Conservation (phyloP, 345 rosid genomes). For the Hibiscus trionum region DNA sequence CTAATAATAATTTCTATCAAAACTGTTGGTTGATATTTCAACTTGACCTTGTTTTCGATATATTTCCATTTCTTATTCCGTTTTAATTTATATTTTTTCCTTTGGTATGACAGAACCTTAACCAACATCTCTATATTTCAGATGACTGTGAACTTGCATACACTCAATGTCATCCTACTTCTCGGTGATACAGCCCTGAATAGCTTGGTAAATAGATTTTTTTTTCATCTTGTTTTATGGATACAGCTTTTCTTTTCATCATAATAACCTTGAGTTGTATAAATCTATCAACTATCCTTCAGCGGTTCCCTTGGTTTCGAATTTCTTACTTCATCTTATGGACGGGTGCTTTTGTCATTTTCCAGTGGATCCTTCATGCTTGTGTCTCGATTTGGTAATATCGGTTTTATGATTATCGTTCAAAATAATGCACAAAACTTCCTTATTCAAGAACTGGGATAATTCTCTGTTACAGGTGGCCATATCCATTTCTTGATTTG, state of each 20-base stretch:
- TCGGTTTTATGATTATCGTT: background rate
- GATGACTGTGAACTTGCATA: slow-evolving; percentile 62
- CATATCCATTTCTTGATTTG: slow-evolving; percentile 61
- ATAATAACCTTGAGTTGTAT: slow-evolving; percentile 1
- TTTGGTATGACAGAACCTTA: slow-evolving; percentile 2
- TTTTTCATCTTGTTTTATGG: background rate
- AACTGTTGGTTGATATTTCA: background rate
- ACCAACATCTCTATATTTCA: slow-evolving; percentile 19
- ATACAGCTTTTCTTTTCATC: background rate
- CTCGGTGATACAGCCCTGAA: slow-evolving; percentile 52
- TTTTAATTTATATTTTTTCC: background rate
- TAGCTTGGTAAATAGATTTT: slow-evolving; percentile 36
- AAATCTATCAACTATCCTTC: slow-evolving; percentile 20
- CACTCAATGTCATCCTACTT: slow-evolving; percentile 48
- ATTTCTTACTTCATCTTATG: slow-evolving; percentile 54
- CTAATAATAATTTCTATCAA: background rate
- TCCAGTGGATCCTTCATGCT: slow-evolving; percentile 57
- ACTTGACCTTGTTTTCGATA: background rate
- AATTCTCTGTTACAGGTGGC: slow-evolving; percentile 46
- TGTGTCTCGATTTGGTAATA: slow-evolving; percentile 35
- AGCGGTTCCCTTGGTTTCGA: slow-evolving; percentile 64
- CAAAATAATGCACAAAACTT: background rate
- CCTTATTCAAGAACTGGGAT: slow-evolving; percentile 6
- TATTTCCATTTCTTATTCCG: background rate
- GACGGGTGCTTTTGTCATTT: slow-evolving; percentile 49